Base-by-base conservation (phyloP, 2,329 filamentous ascomycete species). In the Coniochaeta sp. region DNA sequence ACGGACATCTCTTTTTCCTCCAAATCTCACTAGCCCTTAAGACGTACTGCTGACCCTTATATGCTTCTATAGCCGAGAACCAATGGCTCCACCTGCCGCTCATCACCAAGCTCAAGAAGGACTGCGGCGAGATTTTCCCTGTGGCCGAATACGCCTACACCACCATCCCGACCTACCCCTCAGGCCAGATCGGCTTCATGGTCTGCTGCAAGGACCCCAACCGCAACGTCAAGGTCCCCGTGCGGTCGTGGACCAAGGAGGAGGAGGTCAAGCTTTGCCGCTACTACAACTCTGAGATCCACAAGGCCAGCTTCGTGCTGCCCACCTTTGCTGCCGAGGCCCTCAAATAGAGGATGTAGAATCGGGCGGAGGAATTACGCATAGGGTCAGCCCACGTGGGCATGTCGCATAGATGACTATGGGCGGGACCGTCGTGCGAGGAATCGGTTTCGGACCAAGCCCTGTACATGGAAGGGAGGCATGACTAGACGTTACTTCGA, bases 111-210 rank as follows among this genome's bases (percentile, higher is more conserved):
- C 89, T 99, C 72, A 96, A 96, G 87, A 93, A 96, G 84, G 86
- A 92, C 73, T 97, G 93, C 89, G 89, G 89, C 77, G 89, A 95
- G 77, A 90, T 99, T 77, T 99, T 99, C 88, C 93, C 95, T 66
- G 90, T 91, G 64, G 95, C 90, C 76, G 95, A 99, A 81, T 99
- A 98, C 81, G 95, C 90, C 70, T 99, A 97, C 86, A 98, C 93
- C 72, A 98, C 93, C 71, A 99, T 99, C 77, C 95, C 95, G 62
- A 99, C 95, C 73, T 99, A 99, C 83, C 95, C 95, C 67, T 96
- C 91, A 61, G 95, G 95, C 74, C 95, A 99, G 82, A 99, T 99
- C 72, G 95, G 95, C 74, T 99, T 99, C 88, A 97, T 99, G 93
- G 91, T 99, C 73, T 98, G 95, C 88, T 90, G 84, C 88, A 98